Base-by-base conservation (phyloP, 148 eudicot genomes). In the Polygonum aviculare region DNA sequence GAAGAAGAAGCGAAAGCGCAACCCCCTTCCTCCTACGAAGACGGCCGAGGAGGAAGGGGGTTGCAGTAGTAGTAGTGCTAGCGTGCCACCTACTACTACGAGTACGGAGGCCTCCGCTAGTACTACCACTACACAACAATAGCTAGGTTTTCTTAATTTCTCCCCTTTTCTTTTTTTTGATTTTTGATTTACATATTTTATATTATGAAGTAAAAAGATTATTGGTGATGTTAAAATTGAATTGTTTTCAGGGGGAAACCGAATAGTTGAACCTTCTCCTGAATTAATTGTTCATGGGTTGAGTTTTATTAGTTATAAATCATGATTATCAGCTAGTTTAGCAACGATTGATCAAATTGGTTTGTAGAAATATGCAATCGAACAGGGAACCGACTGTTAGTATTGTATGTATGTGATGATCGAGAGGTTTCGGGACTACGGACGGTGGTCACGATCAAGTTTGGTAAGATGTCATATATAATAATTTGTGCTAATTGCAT, bases 1-100 rank as follows among this genome's bases (percentile, higher is more conserved):
- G 35, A 72, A 72, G 75, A 72, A 72, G 52, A 72, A 72, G 36
- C 54, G 75, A 19, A 72, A 72, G 38, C 72, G 72, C 41, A 67
- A 35, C 21, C 44, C 72, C 15, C 39, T n/a, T 11, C 40, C 40
- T 67, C n/a, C 12, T 1, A 44, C 0, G 21, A 41, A 2, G 3
- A n/a, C n/a, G 19, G 45, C 72, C 21, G 44, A 1, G 5, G 18
- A 11, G 9, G 62, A 26, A 7, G 60, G 26, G 1, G 62, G 6
- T 0, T 19, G 36, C 5, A 35, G 18, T 12, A 54, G 9, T 54
- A 60, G 69, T 31, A 9, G 69, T 60, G 26, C 45, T 67, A 33
- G 8, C 16, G 44, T 3, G 0, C 62, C 62, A n/a, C 22, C 41
- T 2, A n/a, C 72, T 0, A 6, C 69, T 4, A 22, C 65, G 2